Evolutionary conservation across 2,329 filamentous ascomycete genomes (phyloP).

Genomic region (Hymenoscyphus fructigenus): DNA sequence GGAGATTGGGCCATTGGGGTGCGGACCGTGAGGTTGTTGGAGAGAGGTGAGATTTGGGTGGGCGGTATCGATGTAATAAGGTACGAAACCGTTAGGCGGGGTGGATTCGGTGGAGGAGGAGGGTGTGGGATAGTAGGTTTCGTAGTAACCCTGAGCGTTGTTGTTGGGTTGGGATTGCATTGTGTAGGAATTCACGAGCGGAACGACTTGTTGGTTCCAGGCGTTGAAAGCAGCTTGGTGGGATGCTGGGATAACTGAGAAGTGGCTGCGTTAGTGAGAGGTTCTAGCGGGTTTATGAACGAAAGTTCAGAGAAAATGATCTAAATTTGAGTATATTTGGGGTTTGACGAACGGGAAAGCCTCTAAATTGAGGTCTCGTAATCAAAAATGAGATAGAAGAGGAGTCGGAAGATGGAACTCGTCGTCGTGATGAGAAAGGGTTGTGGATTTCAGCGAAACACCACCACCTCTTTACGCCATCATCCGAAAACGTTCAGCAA

Average conservation of each 20-base stretch:
- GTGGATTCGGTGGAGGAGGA: conserved; percentile 16
- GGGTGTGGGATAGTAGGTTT: conserved; percentile 11
- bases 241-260: background rate
- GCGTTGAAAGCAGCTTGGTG: conserved; percentile 3
- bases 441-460: conserved; percentile 1
- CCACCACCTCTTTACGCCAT: conserved; percentile 4
- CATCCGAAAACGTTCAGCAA: background rate
- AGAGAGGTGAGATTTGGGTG: conserved; percentile 3
- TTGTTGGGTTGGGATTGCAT: conserved; percentile 9
- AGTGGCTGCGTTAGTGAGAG: conserved; percentile 1
- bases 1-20: conserved; percentile 3
- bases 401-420: background rate
- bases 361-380: conserved; percentile 3
- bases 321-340: background rate
- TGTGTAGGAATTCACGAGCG: conserved; percentile 8
- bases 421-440: background rate
- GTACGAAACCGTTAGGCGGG: conserved; percentile 16
- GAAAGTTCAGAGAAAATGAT: background rate
- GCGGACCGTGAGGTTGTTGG: conserved; percentile 6
- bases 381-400: background rate
- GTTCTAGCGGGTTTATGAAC: background rate
- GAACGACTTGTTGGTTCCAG: conserved; percentile 5
- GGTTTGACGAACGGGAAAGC: background rate
- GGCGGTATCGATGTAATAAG: conserved; percentile 15
- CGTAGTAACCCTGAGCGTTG: conserved; percentile 2